Conservation (phyloP, 352 stramenopile genomes). For the Achlya hypogyna region DNA sequence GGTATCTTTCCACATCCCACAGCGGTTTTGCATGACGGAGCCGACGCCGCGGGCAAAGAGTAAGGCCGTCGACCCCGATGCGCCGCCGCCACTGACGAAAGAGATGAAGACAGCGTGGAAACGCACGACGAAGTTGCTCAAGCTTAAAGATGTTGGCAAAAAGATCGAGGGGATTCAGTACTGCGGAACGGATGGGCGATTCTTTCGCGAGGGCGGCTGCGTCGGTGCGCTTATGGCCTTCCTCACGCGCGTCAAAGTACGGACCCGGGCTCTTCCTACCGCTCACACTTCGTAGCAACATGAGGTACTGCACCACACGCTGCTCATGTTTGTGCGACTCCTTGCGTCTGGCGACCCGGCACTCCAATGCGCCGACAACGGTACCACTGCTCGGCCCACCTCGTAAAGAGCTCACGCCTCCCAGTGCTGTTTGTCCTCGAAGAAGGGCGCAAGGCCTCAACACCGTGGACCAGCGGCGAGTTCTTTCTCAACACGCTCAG, state of each 20-base stretch:
- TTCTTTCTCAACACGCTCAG: constrained; percentile 9
- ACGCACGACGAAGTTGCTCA: constrained; percentile 11
- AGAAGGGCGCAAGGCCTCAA: constrained; percentile 1
- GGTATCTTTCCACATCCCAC: no score
- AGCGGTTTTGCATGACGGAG: not conserved
- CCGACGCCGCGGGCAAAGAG: not conserved
- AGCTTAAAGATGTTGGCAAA: constrained; percentile 19
- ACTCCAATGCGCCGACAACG: not conserved
- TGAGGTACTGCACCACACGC: constrained; percentile 8
- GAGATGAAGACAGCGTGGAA: constrained; percentile 11
- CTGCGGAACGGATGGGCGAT: constrained; percentile 9
- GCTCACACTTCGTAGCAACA: constrained; percentile 12
- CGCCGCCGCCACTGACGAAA: not conserved
- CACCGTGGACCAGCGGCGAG: constrained; percentile 7
- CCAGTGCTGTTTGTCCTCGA: constrained; percentile 12
- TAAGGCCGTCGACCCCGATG: not conserved
- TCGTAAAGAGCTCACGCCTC: not conserved
- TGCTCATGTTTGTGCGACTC: constrained; percentile 9
- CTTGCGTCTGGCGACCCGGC: not conserved
- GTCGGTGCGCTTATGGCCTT: constrained; percentile 14
- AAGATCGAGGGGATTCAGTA: constrained; percentile 15
- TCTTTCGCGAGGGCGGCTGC: constrained; percentile 16
- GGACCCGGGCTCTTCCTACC: not conserved
- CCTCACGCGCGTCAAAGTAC: constrained; percentile 16
- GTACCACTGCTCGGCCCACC: not conserved